These are phyloP conservation scores for Phytophthora crassamura DNA, from an alignment of 352 stramenopile genomes.

Conservation along the genomic window DNA sequence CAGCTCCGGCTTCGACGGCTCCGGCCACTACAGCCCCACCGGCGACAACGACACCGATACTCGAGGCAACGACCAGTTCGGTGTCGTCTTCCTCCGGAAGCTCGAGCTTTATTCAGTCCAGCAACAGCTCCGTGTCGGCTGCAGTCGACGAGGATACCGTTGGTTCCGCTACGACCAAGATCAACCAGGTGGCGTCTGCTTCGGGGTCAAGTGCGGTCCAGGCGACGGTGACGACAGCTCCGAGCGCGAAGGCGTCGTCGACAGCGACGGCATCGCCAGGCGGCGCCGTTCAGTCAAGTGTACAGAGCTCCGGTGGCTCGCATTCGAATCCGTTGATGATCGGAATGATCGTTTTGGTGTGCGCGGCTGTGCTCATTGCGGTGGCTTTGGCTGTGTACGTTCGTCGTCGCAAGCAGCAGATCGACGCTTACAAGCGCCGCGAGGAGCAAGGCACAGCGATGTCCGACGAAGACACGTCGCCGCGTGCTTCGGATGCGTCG, in stretches of 20 bases:
- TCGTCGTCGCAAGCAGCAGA: constrained; percentile 21
- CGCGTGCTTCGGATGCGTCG: constrained; percentile 8
- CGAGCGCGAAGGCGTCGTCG: not conserved
- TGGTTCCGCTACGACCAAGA: not conserved
- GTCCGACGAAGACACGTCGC: constrained; percentile 14
- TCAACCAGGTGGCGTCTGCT: not conserved
- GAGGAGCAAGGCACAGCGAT: constrained; percentile 21
- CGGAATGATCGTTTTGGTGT: constrained; percentile 21
- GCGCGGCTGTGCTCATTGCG: constrained; percentile 9
- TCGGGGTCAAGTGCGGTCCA: constrained; percentile 3
- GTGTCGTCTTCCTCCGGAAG: not conserved
- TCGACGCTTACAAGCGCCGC: constrained; percentile 21
- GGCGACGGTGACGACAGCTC: constrained; percentile 5
- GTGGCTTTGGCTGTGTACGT: constrained; percentile 28
- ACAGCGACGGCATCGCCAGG: not conserved
- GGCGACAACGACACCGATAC: constrained; percentile 4
- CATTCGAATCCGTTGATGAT: constrained; percentile 20
- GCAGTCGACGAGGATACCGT: not conserved
- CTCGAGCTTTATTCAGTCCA: not conserved
- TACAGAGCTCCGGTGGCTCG: constrained; percentile 17
- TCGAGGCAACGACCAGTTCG: not conserved
- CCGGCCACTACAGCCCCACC: not conserved
- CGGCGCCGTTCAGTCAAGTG: constrained; percentile 9
- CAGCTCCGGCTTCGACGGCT: too few species aligned
- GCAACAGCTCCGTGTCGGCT: not conserved